Evolutionary conservation across 164 flowering plant species (phyloP).

Genomic region (Cinnamomum micranthum): DNA sequence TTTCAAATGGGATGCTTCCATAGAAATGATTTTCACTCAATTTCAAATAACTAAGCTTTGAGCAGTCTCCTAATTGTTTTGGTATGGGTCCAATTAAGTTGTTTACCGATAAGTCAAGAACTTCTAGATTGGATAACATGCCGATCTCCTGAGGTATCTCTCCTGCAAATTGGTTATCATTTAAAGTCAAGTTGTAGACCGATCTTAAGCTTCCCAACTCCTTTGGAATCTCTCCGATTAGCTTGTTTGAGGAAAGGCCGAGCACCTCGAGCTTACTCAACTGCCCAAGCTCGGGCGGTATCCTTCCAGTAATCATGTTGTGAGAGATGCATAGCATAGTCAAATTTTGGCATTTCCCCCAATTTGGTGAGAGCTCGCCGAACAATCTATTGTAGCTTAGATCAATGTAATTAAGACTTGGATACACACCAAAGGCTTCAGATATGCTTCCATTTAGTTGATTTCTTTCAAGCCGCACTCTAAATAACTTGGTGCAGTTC

Average conservation of each 20-base stretch:
- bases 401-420: conserved; percentile 21
- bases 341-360: conserved; percentile 32
- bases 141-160: conserved; percentile 28
- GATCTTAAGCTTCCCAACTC: conserved; percentile 20
- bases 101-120: conserved; percentile 29
- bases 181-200: conserved; percentile 30
- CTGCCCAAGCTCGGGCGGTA: conserved; percentile 34
- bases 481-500: not conserved
- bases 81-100: conserved; percentile 25
- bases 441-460: conserved; percentile 36
- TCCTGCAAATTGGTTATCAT: conserved; percentile 31
- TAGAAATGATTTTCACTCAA: conserved; percentile 35
- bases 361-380: conserved; percentile 29
- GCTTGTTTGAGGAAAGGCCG: conserved; percentile 28
- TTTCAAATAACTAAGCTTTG: conserved; percentile 19
- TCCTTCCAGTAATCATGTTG: conserved; percentile 31
- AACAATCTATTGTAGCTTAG: conserved; percentile 28
- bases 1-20: conserved; percentile 42
- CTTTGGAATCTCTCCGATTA: conserved; percentile 42
- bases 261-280: conserved; percentile 18
- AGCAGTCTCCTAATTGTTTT: conserved; percentile 24
- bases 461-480: conserved; percentile 46
- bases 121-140: conserved; percentile 14
- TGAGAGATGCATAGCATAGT: conserved; percentile 22
- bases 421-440: conserved; percentile 31